phyloP scores from a whole-genome alignment of 2,329 filamentous ascomycete genomes.

The Sclerotinia borealis region DNA sequence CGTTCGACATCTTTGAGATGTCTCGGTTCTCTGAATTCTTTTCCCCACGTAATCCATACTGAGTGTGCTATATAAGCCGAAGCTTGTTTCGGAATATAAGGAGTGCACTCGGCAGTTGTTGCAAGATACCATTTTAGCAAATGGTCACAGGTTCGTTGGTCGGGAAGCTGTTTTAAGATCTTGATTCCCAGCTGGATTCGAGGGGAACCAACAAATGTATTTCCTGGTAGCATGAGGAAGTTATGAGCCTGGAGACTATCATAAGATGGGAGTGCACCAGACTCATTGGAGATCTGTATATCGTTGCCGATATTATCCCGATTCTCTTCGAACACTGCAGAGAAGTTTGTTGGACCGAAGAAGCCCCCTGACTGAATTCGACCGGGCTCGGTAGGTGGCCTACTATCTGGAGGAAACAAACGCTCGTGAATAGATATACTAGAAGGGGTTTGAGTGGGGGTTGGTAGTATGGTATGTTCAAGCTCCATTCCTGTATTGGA shows the following conservation, averaged over 20 bases:
- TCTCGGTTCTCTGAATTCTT: constrained; percentile 22
- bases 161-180: constrained; percentile 25
- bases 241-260: constrained; percentile 27
- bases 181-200: constrained; percentile 26
- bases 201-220: constrained; percentile 20
- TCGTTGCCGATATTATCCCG: constrained; percentile 24
- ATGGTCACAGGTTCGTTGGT: constrained; percentile 26
- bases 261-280: constrained; percentile 17
- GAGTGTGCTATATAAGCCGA: constrained; percentile 18
- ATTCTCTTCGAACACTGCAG: constrained; percentile 30
- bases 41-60: constrained; percentile 24
- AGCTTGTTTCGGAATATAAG: constrained; percentile 16
- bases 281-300: constrained; percentile 27
- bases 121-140: constrained; percentile 24
- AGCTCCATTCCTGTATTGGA: background rate
- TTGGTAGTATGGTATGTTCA: constrained; percentile 1
- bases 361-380: constrained; percentile 16
- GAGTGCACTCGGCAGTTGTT: constrained; percentile 16
- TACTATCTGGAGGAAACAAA: background rate
- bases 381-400: background rate
- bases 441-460: background rate
- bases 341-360: constrained; percentile 31
- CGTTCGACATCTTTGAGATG: constrained; percentile 22
- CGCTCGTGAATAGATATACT: background rate
- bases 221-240: constrained; percentile 26